Percentiles rank a stretch among this genome's conserved stretches.
These are phyloP conservation scores for Diplodia sapinea DNA, from an alignment of 2,329 filamentous ascomycete species.

Conservation along the genomic window DNA sequence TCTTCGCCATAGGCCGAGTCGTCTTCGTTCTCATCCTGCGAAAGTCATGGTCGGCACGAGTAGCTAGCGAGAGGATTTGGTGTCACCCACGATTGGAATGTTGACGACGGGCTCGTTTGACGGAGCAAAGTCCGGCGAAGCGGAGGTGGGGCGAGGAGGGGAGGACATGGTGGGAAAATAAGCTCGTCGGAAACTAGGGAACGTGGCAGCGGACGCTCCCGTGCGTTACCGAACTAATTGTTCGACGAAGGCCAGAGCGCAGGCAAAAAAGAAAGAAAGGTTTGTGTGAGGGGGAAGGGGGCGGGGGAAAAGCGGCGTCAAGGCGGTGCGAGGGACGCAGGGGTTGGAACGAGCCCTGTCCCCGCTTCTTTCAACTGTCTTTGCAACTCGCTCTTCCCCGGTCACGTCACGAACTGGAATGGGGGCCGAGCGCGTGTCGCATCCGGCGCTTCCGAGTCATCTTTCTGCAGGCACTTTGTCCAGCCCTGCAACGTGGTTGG, in stretches of 20 bases:
- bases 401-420: constrained; percentile 11
- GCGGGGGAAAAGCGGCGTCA: constrained; percentile 2
- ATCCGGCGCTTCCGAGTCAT: not conserved
- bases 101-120: constrained; percentile 12
- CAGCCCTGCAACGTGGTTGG: constrained; percentile 4
- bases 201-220: constrained; percentile 11
- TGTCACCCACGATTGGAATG: constrained; percentile 2
- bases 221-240: not conserved
- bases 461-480: not conserved
- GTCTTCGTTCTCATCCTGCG: constrained; percentile 32
- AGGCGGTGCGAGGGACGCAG: constrained; percentile 1
- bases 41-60: too few relatives aligned
- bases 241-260: not conserved
- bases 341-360: not conserved
- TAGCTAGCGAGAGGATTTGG: not conserved
- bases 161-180: constrained; percentile 16
- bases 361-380: not conserved
- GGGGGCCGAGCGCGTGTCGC: not conserved
- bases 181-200: constrained; percentile 8
- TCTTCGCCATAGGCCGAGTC: constrained; percentile 37
- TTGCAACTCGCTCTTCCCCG: not conserved
- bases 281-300: not conserved
- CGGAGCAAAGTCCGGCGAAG: not conserved
- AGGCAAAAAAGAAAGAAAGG: too few relatives aligned
- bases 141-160: not conserved